Base-by-base conservation (phyloP, 2,329 filamentous ascomycete genomes). In the Sphaerulina populicola region DNA sequence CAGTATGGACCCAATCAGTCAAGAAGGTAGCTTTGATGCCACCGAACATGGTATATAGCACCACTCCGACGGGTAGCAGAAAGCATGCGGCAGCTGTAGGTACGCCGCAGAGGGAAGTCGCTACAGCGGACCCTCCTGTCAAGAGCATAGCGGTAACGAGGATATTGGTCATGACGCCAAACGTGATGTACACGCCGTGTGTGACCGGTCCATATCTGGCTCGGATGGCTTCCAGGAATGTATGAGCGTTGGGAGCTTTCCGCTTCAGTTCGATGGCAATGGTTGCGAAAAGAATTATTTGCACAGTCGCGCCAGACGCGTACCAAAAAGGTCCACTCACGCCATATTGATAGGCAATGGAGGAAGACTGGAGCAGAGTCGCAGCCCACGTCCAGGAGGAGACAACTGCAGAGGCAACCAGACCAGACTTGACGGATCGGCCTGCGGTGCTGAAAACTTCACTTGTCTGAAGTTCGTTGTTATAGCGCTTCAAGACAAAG, bases 361-460 rank as follows among this genome's bases (percentile, higher is more conserved):
- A 80, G 0, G 86, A 83, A 1, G 81, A 86, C 14, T 64, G 61
- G 7, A 66, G 47, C 11, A 65, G 51, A 2, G 63, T 66, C 9
- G 62, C 88, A 0, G 88, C 88, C 88, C 88, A 94, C 0, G 89
- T 94, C 89, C 90, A 95, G 4, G 85, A 89, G 12, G 85, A 90
- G 3, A 94, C 88, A n/a, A 95, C 89, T 12, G 88, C 89, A 4
- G 87, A 86, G 9, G 87, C 86, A 0, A 94, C 88, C 11, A 95
- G 76, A 39, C 89, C 90, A 7, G 87, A 89, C 66, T 94, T 95
- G 59, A 95, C 87, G 1, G 86, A 89, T 55, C 90, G 77, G 14
- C 88, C 88, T 44, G 89, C 89, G 0, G 89, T 94, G 57, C 79
- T 89, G 75, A 95, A 95, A 80, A 89, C 93, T 71, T 95, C 89